A percentile compares a stretch with the other conserved stretches of the same genome.
Evolutionary conservation across 208 protist genomes (phyloP).

Genomic region (Porcisia hertigi): DNA sequence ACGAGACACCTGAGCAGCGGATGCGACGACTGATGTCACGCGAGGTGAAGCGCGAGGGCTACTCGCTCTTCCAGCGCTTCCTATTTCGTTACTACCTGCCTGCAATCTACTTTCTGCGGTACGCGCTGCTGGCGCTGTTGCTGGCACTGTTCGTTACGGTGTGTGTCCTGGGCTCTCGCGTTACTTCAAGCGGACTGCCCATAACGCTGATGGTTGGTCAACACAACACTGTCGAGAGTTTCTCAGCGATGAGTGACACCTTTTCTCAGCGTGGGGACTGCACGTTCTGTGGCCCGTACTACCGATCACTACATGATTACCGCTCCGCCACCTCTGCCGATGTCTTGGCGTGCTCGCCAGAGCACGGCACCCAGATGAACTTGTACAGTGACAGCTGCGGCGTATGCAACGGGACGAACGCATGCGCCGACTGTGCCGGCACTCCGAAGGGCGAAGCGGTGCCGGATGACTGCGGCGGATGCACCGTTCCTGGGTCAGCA

Average conservation of each 20-base stretch:
- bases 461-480: conserved; percentile 31
- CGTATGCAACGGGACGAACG: conserved; percentile 41
- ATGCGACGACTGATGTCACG: conserved; percentile 35
- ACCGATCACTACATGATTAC: conserved; percentile 18
- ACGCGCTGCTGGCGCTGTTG: conserved; percentile 24
- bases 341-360: conserved; percentile 18
- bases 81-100: conserved; percentile 32
- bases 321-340: conserved; percentile 12
- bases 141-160: conserved; percentile 28
- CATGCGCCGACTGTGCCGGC: conserved; percentile 46
- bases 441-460: conserved; percentile 13
- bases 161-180: conserved; percentile 27
- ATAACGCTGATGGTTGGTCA: conserved; percentile 30
- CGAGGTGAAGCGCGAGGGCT: conserved; percentile 39
- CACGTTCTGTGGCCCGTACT: conserved; percentile 52
- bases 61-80: conserved; percentile 46
- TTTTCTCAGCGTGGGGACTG: conserved; percentile 44
- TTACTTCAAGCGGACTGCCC: conserved; percentile 34
- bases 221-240: conserved; percentile 7
- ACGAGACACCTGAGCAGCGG: conserved; percentile 39
- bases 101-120: conserved; percentile 21
- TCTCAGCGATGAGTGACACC: conserved; percentile 30
- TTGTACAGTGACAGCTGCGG: conserved; percentile 38
- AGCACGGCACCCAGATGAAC: conserved; percentile 42
- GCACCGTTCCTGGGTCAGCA: conserved; percentile 12